Evolutionary conservation across 1,139 yeast species (phyloP).

Genomic region (Candida dubliniensis): DNA sequence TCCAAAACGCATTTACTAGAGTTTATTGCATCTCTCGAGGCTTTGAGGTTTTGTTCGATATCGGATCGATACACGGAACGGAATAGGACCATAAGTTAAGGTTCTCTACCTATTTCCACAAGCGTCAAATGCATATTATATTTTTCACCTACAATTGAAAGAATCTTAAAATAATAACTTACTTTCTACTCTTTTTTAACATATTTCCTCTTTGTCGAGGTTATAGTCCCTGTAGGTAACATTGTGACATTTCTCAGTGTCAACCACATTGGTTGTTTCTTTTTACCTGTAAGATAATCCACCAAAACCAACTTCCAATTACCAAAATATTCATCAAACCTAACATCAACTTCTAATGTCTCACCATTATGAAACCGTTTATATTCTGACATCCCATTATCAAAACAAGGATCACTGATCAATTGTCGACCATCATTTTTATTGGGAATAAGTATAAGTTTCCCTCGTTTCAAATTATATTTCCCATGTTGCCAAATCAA

Average conservation of each 20-base stretch:
- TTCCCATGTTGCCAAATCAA: conserved; percentile 34
- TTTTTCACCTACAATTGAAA: too few species aligned
- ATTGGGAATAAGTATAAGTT: conserved; percentile 23
- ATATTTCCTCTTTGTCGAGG: conserved; percentile 6
- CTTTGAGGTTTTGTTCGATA: too few species aligned
- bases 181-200: conserved; percentile 1
- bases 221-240: conserved; percentile 21
- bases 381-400: conserved; percentile 21
- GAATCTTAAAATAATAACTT: neutral
- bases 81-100: too few species aligned
- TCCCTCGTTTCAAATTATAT: conserved; percentile 18
- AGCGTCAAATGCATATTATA: too few species aligned
- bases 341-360: conserved; percentile 22
- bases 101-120: too few species aligned
- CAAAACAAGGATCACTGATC: conserved; percentile 30
- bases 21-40: too few species aligned
- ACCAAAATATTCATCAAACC: conserved; percentile 23
- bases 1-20: too few species aligned
- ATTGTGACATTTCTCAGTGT: conserved; percentile 29
- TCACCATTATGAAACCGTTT: conserved; percentile 24
- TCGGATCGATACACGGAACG: too few species aligned
- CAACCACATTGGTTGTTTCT: conserved; percentile 32
- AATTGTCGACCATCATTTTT: conserved; percentile 32
- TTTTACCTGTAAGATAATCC: conserved; percentile 26
- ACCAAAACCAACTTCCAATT: conserved; percentile 25